Evolutionary conservation across 1,284 basidiomycete species (phyloP), one percentile per base, ranked within the genome.

Genomic region (Cerioporus squamosus): DNA sequence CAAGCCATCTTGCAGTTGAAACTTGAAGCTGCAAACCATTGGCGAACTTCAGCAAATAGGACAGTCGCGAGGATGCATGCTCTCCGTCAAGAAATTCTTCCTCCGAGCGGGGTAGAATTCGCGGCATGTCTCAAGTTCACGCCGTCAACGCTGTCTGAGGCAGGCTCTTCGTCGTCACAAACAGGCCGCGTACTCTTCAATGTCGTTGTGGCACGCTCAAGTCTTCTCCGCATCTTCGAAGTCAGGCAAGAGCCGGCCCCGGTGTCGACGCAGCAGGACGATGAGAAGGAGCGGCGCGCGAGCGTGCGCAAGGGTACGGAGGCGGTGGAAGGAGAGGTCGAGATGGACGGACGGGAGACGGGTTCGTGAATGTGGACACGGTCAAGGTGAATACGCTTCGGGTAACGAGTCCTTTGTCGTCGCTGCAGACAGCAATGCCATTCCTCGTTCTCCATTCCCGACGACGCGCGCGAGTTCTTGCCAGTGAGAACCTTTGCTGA

Each of bases 81-180:
- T 17, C 77, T 95, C 50, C 87, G 89, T 68, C 88, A 92, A 68
- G 90, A 94, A 71, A 82, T 95, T 57, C 82, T 96, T 24, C 87
- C 94, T 15, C 85, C 94, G n/a, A 93, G 91, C 60, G 93, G 94
- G 49, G 87, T 95, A 31, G 90, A 94, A 68, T 93, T 91, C 75
- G 88, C 89, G 3, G 82, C 93, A 40, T 90, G 86, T 69, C 82
- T 96, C 66, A 88, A 84, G 38, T 82, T 97, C 64, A 90, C 88
- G 9, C 86, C 91, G 0, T 88, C 90, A 29, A 87, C 87, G 14
- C 78, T 86, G 59, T 76, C 70, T 65, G 65, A 75, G 70, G 59
- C 73, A 76, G 20, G 59, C 7, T 51, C 56, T 18, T 60, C 66
- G 54, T 55, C 71, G 62, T 44, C 78, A 56, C 75, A 77, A 67